Conservation (phyloP, 1,139 yeast species). For the Lodderomyces metapsilosis region DNA sequence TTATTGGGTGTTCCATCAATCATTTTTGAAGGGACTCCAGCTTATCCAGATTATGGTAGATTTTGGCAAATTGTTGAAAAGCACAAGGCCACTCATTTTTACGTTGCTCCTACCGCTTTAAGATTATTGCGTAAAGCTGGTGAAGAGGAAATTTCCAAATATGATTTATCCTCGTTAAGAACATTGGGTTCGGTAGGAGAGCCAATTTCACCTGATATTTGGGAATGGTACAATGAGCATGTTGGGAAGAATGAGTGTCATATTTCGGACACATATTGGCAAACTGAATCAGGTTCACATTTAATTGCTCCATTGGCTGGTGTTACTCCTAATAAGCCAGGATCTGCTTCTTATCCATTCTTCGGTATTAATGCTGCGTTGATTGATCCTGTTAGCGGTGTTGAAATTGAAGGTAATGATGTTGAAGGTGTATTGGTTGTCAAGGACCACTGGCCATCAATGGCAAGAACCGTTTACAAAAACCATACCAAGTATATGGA, state of each 20-base stretch:
- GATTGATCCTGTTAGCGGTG: constrained; percentile 89
- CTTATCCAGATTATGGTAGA: constrained; percentile 94
- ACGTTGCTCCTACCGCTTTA: constrained; percentile 97
- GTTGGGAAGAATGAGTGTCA: constrained; percentile 87
- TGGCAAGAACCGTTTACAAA: constrained; percentile 95
- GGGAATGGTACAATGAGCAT: constrained; percentile 97
- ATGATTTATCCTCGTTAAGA: constrained; percentile 87
- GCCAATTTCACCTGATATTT: constrained; percentile 96
- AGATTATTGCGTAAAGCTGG: constrained; percentile 95
- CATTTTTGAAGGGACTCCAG: constrained; percentile 97
- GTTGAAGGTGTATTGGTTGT: constrained; percentile 96
- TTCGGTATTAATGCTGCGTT: constrained; percentile 90
- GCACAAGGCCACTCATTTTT: constrained; percentile 93
- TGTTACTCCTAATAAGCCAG: constrained; percentile 92
- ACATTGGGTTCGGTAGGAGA: constrained; percentile 98
- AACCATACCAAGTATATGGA: constrained; percentile 89
- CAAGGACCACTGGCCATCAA: constrained; percentile 92
- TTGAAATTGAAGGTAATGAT: constrained; percentile 81
- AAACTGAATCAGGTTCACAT: constrained; percentile 97
- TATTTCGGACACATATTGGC: constrained; percentile 97
- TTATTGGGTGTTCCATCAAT: constrained; percentile 86
- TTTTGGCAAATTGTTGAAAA: constrained; percentile 96
- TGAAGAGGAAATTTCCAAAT: constrained; percentile 75
- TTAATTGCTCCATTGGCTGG: constrained; percentile 96
- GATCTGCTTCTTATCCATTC: constrained; percentile 94